Percentiles rank a stretch among this genome's conserved stretches.
Evolutionary conservation across 2,329 filamentous ascomycete genomes (phyloP).

Genomic region (Amylocarpus encephaloides): DNA sequence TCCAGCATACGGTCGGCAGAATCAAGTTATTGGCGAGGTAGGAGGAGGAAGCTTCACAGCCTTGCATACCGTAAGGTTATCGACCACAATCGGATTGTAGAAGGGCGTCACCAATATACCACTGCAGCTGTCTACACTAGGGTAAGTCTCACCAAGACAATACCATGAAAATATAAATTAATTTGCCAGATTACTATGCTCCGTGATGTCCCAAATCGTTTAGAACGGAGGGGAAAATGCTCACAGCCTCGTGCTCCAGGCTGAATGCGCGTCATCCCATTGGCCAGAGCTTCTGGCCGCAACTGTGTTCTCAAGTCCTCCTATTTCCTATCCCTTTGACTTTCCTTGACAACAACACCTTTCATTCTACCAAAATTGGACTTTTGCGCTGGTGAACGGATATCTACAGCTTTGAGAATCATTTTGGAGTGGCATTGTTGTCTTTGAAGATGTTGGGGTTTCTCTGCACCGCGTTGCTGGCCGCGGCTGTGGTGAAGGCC

Average conservation of each 20-base stretch:
- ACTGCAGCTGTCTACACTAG: too few relatives aligned
- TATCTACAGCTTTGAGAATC: slow-evolving; percentile 21
- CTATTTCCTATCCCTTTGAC: background rate
- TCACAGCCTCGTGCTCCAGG: slow-evolving; percentile 27
- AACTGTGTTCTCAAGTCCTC: slow-evolving; percentile 26
- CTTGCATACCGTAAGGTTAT: too few relatives aligned
- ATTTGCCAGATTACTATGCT: background rate
- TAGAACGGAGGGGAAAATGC: slow-evolving; percentile 13
- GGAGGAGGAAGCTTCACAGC: background rate
- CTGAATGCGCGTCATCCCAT: slow-evolving; percentile 16
- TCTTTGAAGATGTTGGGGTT: slow-evolving; percentile 20
- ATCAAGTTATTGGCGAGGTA: background rate
- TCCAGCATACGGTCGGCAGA: too few relatives aligned
- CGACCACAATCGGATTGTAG: too few relatives aligned
- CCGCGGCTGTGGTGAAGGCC: slow-evolving; percentile 19
- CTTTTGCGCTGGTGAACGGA: slow-evolving; percentile 13
- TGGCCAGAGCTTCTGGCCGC: slow-evolving; percentile 15
- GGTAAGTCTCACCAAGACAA: too few relatives aligned
- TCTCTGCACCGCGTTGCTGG: slow-evolving; percentile 6
- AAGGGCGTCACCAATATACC: too few relatives aligned
- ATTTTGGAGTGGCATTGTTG: slow-evolving; percentile 12
- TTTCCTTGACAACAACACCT: background rate
- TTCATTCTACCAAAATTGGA: background rate
- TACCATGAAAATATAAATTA: too few relatives aligned
- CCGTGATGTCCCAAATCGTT: background rate